Evolutionary conservation across 176 grass and related monocot genomes (phyloP), one percentile per base, ranked within the genome.

Genomic region (Cymbopogon citratus): DNA sequence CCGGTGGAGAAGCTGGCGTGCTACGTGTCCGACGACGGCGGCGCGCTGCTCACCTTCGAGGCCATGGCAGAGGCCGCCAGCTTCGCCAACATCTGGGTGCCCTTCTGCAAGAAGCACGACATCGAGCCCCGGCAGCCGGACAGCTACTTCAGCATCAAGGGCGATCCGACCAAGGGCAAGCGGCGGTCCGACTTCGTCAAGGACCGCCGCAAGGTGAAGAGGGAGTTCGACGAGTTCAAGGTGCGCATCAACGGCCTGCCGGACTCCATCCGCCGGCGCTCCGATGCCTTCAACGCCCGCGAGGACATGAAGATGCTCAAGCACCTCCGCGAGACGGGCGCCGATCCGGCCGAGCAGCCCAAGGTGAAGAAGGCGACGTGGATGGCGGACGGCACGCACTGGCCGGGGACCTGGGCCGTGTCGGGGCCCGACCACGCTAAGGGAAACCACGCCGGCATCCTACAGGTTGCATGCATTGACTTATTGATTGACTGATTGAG

Each of bases 261-360:
- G 1, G 96, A 98, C 64, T 87, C 92, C 33, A 98, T 98, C 31
- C 83, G 96, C 3, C 72, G 96, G 7, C 84, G 96, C 12, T 98
- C 96, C 4, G 96, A 98, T 14, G 92, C 96, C 10, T 98, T 98
- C 87, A 98, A 98, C 59, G 96, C 96, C 5, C 82, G 96, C 12
- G 96, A 98, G 82, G 96, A 98, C 71, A 95, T 98, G 96, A 98
- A 98, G 88, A 88, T 92, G 75, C 85, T 95, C 19, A 98, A 98
- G 85, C 88, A 91, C 52, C 85, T 98, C 44, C 94, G 90, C 23
- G 96, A 98, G 83, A 90, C 57, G 1, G 96, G 96, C 31, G 92
- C 67, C 5, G 90, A 98, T 54, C 90, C 87, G n/a, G 70, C 87
- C 0, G 92, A 98, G 49, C 90, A 89, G 34, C 91, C 93, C 10